Percentiles rank a stretch among this genome's conserved stretches.
Evolutionary conservation across 2,329 filamentous ascomycete species (phyloP).

Genomic region (Verticillium longisporum): DNA sequence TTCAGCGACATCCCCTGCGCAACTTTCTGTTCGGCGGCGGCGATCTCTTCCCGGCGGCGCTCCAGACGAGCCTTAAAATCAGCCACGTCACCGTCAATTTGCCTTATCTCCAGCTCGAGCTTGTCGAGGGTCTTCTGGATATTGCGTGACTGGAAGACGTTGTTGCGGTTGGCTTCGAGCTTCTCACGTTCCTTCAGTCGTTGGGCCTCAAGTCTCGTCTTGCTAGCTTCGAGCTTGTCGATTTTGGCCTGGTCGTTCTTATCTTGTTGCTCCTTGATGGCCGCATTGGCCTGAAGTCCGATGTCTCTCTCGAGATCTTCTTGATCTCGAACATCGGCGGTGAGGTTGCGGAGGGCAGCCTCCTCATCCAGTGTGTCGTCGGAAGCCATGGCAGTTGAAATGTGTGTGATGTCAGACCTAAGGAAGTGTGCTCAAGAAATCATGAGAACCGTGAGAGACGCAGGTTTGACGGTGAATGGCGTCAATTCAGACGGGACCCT

Average conservation of each 20-base stretch:
- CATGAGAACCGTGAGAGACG: too few species aligned
- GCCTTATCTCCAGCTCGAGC: slow-evolving; percentile 46
- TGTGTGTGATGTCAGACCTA: not conserved
- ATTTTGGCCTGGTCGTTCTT: slow-evolving; percentile 58
- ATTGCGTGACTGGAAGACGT: slow-evolving; percentile 45
- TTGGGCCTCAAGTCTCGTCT: slow-evolving; percentile 56
- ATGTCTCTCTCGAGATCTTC: slow-evolving; percentile 89
- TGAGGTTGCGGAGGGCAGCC: slow-evolving; percentile 53
- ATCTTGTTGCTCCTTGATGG: slow-evolving; percentile 55
- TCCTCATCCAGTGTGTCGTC: slow-evolving; percentile 44
- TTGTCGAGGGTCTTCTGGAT: slow-evolving; percentile 29
- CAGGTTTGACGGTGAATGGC: too few species aligned
- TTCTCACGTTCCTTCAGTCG: slow-evolving; percentile 48
- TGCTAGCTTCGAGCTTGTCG: slow-evolving; percentile 46
- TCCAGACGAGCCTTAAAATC: slow-evolving; percentile 79
- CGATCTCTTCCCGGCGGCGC: slow-evolving; percentile 56
- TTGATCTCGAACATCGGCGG: slow-evolving; percentile 67
- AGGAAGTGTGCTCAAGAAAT: not conserved
- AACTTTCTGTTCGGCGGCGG: slow-evolving; percentile 31
- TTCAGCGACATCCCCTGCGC: slow-evolving; percentile 46
- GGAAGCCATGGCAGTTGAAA: not conserved
- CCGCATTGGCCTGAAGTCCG: slow-evolving; percentile 54
- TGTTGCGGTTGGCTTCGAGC: slow-evolving; percentile 34
- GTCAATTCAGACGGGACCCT: too few species aligned
- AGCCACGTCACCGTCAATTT: slow-evolving; percentile 63